Evolutionary conservation across 345 rosid species (phyloP).

Genomic region (Triadica sebifera): DNA sequence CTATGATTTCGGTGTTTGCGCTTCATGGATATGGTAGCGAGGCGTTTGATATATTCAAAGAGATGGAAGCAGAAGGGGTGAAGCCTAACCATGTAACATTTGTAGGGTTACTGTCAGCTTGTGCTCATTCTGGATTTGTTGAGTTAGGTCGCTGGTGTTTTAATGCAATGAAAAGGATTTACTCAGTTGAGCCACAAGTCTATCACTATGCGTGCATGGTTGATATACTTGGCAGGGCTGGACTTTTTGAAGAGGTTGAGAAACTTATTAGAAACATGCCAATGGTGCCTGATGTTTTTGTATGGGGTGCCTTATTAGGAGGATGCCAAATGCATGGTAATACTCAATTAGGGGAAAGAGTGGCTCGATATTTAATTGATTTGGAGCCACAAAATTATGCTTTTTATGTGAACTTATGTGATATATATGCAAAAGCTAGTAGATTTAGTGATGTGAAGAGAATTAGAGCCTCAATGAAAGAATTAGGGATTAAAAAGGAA

Average conservation of each 20-base stretch:
- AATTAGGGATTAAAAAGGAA: conserved; percentile 45
- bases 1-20: conserved; percentile 61
- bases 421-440: conserved; percentile 52
- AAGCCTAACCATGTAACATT: conserved; percentile 60
- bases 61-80: conserved; percentile 45
- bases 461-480: conserved; percentile 44
- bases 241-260: conserved; percentile 52
- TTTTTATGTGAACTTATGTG: conserved; percentile 51
- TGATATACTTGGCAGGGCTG: conserved; percentile 50
- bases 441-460: conserved; percentile 42
- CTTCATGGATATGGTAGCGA: conserved; percentile 47
- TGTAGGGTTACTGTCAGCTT: conserved; percentile 56
- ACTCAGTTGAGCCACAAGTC: conserved; percentile 45
- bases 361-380: conserved; percentile 40
- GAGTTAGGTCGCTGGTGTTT: conserved; percentile 50
- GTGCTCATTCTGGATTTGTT: conserved; percentile 58
- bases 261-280: conserved; percentile 48
- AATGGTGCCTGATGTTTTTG: conserved; percentile 51
- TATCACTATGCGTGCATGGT: conserved; percentile 58
- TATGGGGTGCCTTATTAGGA: conserved; percentile 64
- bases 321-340: conserved; percentile 62
- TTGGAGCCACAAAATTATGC: conserved; percentile 56
- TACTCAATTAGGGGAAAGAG: conserved; percentile 48
- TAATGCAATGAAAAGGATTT: conserved; percentile 36
- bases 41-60: conserved; percentile 44